Percentiles rank a stretch among this genome's conserved stretches.
These are phyloP conservation scores for Alternaria triticina DNA, from an alignment of 2,329 filamentous ascomycete genomes.

Conservation along the genomic window DNA sequence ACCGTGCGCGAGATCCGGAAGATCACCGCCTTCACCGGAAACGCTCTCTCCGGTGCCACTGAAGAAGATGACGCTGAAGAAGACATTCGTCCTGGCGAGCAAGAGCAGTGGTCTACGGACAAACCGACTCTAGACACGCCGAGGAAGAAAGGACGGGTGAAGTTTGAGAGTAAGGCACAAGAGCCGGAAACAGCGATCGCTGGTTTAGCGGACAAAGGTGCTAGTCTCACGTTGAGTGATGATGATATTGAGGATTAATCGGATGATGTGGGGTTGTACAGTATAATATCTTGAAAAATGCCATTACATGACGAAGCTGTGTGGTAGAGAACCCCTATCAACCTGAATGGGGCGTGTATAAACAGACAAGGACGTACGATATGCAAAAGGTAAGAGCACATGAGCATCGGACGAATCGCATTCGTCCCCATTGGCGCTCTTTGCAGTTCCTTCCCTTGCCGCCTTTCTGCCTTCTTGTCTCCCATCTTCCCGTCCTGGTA, in stretches of 20 bases:
- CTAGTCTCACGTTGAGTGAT: slow-evolving; percentile 53
- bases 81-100: slow-evolving; percentile 29
- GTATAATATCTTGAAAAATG: too few species aligned
- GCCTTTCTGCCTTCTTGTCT: too few species aligned
- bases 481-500: too few species aligned
- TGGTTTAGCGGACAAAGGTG: slow-evolving; percentile 29
- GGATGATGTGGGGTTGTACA: not conserved
- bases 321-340: too few species aligned
- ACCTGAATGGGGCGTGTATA: too few species aligned
- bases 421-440: too few species aligned
- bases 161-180: slow-evolving; percentile 28
- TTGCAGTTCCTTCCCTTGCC: too few species aligned
- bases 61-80: slow-evolving; percentile 46
- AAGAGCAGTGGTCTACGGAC: slow-evolving; percentile 54
- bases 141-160: slow-evolving; percentile 24
- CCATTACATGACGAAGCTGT: too few species aligned
- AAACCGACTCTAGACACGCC: slow-evolving; percentile 39
- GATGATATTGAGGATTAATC: slow-evolving; percentile 56
- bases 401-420: too few species aligned
- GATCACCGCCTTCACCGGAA: slow-evolving; percentile 67
- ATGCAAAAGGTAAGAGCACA: too few species aligned
- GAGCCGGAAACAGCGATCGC: slow-evolving; percentile 31
- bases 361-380: too few species aligned
- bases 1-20: slow-evolving; percentile 67
- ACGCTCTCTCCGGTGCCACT: slow-evolving; percentile 17